A percentile compares a stretch with the other conserved stretches of the same genome.
Evolutionary conservation across 2,329 filamentous ascomycete species (phyloP).

Genomic region (Ophiocordyceps camponoti-floridani): DNA sequence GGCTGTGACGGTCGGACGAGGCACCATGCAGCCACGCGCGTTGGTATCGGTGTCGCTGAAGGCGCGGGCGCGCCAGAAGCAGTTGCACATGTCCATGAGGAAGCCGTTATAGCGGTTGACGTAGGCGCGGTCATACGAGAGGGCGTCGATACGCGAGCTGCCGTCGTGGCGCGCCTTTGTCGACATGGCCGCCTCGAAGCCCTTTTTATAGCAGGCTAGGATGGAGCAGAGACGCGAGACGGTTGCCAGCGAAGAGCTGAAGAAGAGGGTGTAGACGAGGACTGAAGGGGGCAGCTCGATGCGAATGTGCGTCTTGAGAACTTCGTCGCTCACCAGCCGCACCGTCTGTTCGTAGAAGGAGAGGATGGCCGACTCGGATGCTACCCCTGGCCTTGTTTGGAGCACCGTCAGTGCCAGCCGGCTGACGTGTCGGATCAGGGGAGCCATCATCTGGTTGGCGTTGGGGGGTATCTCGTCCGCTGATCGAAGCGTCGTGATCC

Average conservation of each 20-base stretch:
- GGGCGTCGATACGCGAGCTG: constrained; percentile 13
- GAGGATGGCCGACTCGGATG: constrained; percentile 38
- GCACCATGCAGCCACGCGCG: constrained; percentile 34
- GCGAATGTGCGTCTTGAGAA: constrained; percentile 34
- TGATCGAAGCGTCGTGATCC: constrained; percentile 28
- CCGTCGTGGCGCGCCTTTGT: constrained; percentile 14
- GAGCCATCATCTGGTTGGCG: constrained; percentile 18
- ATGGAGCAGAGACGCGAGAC: constrained; percentile 53
- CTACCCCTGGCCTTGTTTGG: constrained; percentile 27
- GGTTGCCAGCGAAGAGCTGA: constrained; percentile 42
- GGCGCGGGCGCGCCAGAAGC: constrained; percentile 59
- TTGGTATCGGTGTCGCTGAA: constrained; percentile 49
- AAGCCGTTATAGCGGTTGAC: constrained; percentile 64
- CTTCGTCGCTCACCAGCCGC: constrained; percentile 32
- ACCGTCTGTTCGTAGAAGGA: constrained; percentile 52
- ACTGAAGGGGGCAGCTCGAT: constrained; percentile 50
- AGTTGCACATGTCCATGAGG: constrained; percentile 75
- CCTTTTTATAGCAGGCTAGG: constrained; percentile 54
- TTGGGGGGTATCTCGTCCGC: constrained; percentile 15
- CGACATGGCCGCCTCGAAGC: constrained; percentile 48
- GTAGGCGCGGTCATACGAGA: constrained; percentile 36
- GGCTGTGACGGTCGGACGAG: constrained; percentile 22
- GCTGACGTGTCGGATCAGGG: constrained; percentile 31
- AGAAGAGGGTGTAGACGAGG: constrained; percentile 54
- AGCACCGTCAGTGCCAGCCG: constrained; percentile 39